Conservation (phyloP, 2,329 filamentous ascomycete species). For the Cryphonectria parasitica region DNA sequence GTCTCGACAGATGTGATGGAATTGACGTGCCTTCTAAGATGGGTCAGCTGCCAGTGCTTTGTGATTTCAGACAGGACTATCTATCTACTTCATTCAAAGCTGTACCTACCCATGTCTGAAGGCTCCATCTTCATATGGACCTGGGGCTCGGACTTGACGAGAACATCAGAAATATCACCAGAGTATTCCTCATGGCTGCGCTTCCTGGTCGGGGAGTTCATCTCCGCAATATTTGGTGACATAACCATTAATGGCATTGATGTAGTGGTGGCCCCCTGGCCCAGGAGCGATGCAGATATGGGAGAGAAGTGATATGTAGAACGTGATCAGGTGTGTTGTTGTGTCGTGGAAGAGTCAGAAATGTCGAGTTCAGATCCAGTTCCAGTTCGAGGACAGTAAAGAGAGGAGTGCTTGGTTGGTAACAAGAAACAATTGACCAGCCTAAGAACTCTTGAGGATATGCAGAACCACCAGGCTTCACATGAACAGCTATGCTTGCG, state of each 20-base stretch:
- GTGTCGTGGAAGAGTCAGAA: background rate
- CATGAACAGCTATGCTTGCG: background rate
- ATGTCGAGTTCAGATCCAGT: background rate
- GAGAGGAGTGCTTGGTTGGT: background rate
- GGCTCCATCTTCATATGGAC: constrained; percentile 15
- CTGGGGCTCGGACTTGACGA: constrained; percentile 32
- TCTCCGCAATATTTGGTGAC: constrained; percentile 53
- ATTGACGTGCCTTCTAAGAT: constrained; percentile 20
- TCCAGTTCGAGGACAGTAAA: background rate
- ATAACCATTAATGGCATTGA: constrained; percentile 54
- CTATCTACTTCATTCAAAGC: background rate
- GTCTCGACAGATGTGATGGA: constrained; percentile 32
- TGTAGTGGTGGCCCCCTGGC: constrained; percentile 17
- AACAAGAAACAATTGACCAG: background rate
- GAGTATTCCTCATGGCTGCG: constrained; percentile 52
- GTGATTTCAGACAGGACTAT: too few relatives aligned
- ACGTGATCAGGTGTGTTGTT: constrained; percentile 1
- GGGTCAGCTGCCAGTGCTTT: background rate
- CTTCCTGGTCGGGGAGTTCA: constrained; percentile 48
- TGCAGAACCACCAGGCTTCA: background rate
- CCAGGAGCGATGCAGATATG: background rate
- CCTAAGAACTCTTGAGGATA: background rate
- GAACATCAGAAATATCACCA: constrained; percentile 31
- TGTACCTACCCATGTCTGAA: constrained; percentile 16
- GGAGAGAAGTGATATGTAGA: background rate